A percentile compares a stretch with the other conserved stretches of the same genome.
These are phyloP conservation scores for Fusarium globosum DNA, from an alignment of 2,329 filamentous ascomycete species.

Conservation along the genomic window DNA sequence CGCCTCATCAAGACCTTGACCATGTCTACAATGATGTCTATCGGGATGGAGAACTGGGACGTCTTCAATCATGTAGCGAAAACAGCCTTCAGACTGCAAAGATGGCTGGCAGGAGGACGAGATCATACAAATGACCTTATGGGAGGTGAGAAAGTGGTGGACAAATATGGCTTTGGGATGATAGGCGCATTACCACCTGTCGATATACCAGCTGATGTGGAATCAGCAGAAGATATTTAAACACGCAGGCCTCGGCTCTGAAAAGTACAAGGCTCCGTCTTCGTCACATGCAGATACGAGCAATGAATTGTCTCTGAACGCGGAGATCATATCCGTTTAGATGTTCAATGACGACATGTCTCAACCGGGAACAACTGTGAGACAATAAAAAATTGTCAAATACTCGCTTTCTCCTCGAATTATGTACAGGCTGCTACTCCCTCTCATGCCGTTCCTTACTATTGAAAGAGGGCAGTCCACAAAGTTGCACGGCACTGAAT, in stretches of 20 bases:
- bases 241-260: neutral
- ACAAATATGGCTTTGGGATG: slow-evolving; percentile 43
- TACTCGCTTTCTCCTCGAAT: slow-evolving; percentile 7
- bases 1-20: slow-evolving; percentile 60
- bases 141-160: slow-evolving; percentile 43
- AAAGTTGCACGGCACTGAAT: neutral
- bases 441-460: neutral
- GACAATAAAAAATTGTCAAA: slow-evolving; percentile 27
- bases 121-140: slow-evolving; percentile 34
- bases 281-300: neutral
- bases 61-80: slow-evolving; percentile 53
- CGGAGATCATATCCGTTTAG: slow-evolving; percentile 1
- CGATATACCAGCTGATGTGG: slow-evolving; percentile 27
- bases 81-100: slow-evolving; percentile 53
- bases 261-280: neutral
- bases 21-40: slow-evolving; percentile 56
- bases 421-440: neutral
- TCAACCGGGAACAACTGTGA: slow-evolving; percentile 15
- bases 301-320: neutral
- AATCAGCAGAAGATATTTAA: neutral
- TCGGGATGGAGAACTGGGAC: slow-evolving; percentile 62
- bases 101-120: slow-evolving; percentile 53
- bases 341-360: slow-evolving; percentile 41
- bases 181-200: slow-evolving; percentile 33
- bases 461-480: neutral